These are phyloP conservation scores for Trypanosoma congolense DNA, from an alignment of 208 protist genomes.

Conservation along the genomic window DNA sequence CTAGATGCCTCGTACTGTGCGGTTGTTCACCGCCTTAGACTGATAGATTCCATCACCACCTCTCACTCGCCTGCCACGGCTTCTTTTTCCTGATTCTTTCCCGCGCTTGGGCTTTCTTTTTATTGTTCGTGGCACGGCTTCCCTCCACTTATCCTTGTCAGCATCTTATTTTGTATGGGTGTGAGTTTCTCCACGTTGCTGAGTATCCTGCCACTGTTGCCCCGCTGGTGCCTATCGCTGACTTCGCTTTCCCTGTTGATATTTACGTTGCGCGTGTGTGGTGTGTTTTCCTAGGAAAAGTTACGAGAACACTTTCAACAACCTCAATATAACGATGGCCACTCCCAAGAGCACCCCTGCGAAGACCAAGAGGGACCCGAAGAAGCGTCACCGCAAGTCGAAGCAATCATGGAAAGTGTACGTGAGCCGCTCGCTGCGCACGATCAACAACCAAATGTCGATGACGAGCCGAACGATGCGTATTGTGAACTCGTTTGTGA, in stretches of 20 bases:
- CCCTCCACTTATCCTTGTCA: no score
- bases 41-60: no score
- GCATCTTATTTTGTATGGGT: no score
- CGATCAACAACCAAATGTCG: background rate
- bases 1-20: background rate
- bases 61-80: no score
- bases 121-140: no score
- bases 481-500: background rate
- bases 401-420: background rate
- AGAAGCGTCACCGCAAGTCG: background rate
- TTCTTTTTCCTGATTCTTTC: no score
- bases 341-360: background rate
- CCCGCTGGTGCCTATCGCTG: no score
- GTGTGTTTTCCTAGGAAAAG: background rate
- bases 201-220: no score
- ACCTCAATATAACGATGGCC: background rate
- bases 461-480: background rate
- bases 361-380: background rate
- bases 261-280: background rate
- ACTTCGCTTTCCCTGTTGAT: no score
- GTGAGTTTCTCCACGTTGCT: no score
- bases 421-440: background rate
- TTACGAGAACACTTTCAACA: background rate
- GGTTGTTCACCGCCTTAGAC: no score
- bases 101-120: no score